Conservation (phyloP, 345 rosid species). For the Adansonia digitata region DNA sequence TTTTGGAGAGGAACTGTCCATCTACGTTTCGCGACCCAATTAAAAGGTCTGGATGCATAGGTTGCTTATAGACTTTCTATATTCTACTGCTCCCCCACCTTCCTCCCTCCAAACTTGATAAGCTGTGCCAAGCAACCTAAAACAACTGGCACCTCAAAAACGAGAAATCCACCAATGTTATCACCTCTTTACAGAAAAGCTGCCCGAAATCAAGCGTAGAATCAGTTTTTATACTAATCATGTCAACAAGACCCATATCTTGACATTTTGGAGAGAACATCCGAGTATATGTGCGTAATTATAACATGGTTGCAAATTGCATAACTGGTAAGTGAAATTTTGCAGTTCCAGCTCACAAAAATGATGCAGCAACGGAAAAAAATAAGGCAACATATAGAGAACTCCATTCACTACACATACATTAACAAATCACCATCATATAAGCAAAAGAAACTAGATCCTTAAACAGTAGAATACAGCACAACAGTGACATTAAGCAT, state of each 20-base stretch:
- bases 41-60: constrained; percentile 23
- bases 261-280: not conserved
- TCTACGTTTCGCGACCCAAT: constrained; percentile 37
- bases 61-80: constrained; percentile 2
- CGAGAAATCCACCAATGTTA: not conserved
- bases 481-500: not conserved
- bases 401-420: not conserved
- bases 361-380: not conserved
- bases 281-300: not conserved
- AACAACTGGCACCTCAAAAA: constrained; percentile 13
- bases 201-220: constrained; percentile 12
- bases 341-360: not conserved
- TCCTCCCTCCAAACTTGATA: constrained; percentile 1
- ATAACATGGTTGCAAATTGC: not conserved
- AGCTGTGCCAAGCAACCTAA: constrained; percentile 10
- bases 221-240: constrained; percentile 2
- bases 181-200: constrained; percentile 9
- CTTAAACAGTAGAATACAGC: not conserved
- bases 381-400: not conserved
- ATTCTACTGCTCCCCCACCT: constrained; percentile 6
- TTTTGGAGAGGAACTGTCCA: constrained; percentile 47
- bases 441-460: not conserved
- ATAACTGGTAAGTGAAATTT: not conserved
- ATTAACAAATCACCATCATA: not conserved
- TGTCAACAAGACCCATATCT: not conserved